phyloP scores from a whole-genome alignment of 306 rosid species.

The Cucumis melo region DNA sequence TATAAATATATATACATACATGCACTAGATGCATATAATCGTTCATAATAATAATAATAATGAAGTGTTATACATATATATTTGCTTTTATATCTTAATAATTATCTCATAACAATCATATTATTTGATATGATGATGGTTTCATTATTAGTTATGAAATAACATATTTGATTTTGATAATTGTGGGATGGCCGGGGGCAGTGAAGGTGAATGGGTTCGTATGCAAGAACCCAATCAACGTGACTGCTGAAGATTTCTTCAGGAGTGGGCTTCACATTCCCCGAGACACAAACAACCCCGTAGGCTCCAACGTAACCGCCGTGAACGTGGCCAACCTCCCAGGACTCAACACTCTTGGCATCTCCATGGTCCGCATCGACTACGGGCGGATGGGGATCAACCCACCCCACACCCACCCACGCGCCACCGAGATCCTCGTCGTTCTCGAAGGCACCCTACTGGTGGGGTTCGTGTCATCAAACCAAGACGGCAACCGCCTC shows the following conservation, averaged over 20 bases:
- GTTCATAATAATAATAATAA: too few species aligned
- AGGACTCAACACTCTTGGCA: neutral
- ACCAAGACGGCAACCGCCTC: neutral
- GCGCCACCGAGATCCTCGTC: neutral
- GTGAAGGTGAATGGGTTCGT: conserved; percentile 15
- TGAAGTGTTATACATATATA: too few species aligned
- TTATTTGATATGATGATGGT: too few species aligned
- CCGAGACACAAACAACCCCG: conserved; percentile 8
- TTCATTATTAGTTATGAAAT: too few species aligned
- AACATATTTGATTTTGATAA: neutral
- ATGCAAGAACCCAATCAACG: conserved; percentile 16
- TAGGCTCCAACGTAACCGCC: neutral
- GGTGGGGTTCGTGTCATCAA: neutral
- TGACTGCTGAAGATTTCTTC: conserved; percentile 14
- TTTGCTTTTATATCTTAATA: too few species aligned
- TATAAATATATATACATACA: too few species aligned
- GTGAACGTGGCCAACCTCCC: neutral
- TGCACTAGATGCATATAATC: too few species aligned
- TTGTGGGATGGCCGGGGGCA: neutral
- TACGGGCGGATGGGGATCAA: neutral
- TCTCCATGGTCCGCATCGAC: neutral
- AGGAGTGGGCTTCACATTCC: conserved; percentile 10
- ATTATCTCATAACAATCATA: too few species aligned
- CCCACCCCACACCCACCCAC: neutral
- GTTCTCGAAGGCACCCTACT: neutral